Evolutionary conservation across 495 filamentous ascomycete species (phyloP), one percentile per base, ranked within the genome.

Genomic region (Cercophora samala): DNA sequence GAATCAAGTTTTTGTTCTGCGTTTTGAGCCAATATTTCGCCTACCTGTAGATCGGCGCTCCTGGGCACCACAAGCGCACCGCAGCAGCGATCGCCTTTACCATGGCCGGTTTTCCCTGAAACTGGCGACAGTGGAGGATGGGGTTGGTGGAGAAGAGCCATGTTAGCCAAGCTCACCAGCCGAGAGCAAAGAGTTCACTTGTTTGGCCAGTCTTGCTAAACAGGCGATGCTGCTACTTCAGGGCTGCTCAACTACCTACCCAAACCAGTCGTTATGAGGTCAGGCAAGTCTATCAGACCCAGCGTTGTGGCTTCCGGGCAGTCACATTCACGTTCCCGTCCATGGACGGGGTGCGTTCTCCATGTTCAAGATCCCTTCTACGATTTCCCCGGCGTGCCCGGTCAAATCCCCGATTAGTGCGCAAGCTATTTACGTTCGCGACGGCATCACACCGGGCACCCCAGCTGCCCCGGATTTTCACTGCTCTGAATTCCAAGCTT

Each of bases 381-480:
- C 37, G 37, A 17, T 11, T 17, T 46, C 13, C 37, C 37, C 37
- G 13, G 37, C 37, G 37, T 46, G 37, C 6, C 37, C 37, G 13
- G 37, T 46, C 37, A 46, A 46, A 17, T 46, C 15, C 37, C 15
- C 8, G 37, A 46, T 46, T 46, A 46, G 37, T 46, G 37, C 37
- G 37, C 37, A 46, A 46, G 37, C 37, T 46, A 46, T 17, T 46
- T 46, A 13, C 37, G 13, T 46, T 46, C 9, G 37, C 37, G 37
- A 46, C 37, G 37, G 37, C 37, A 46, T 46, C 37, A 46, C 37
- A 46, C 37, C 37, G 13, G 37, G 37, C 37, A 46, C 37, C 59
- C 63, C 25, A 67, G 58, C 60, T 19, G 54, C 66, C 70, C 70
- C 66, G 66, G 68, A 70, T 67, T 68, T 55, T 64, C 62, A 61